Base-by-base conservation (phyloP, 2,329 filamentous ascomycete species). In the Hypomyces perniciosus region DNA sequence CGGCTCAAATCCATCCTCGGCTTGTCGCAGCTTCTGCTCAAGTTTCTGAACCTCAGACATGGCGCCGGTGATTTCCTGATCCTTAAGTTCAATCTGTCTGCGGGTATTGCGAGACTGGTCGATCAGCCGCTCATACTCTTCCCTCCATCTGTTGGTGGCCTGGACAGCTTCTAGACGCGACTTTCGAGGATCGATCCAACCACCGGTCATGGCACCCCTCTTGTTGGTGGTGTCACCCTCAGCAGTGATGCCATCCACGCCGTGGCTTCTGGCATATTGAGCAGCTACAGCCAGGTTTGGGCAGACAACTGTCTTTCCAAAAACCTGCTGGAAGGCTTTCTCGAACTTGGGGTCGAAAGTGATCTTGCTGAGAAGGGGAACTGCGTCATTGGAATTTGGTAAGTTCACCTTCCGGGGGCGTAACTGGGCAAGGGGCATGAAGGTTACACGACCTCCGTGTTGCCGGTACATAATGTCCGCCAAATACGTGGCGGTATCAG, bases 181-280 rank as follows among this genome's bases (percentile, higher is more conserved):
- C 58, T 85, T 86, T 33, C 87, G 81, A 8, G 87, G 82, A 64
- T 99, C 93, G 56, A 96, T 86, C 64, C 86, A 99, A 61, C 93
- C 93, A 75, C 93, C 93, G 44, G 90, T 96, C 74, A 99, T 83
- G 10, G 91, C 92, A 69, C 93, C 93, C 60, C 92, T 87, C 72
- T 95, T 96, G 71, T 96, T 95, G 1, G 90, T 91, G 31, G 89
- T 89, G 68, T 97, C 92, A 67, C 93, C 93, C 51, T 97, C 91
- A 4, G 89, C 87, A 0, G 93, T 99, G 58, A 99, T 96, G 33
- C 90, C 91, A 61, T 90, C 90, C 27, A 97, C 84, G 13, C 88
- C 88, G 62, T 97, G 92, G 61, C 88, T 95, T 62, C 92, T 83
- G 26, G 93, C 89, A 65, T 96, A 96, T 63, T 96, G 90, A 9